These are phyloP conservation scores for Thielaviopsis euricoi DNA, from an alignment of 2,329 filamentous ascomycete genomes.

Conservation along the genomic window DNA sequence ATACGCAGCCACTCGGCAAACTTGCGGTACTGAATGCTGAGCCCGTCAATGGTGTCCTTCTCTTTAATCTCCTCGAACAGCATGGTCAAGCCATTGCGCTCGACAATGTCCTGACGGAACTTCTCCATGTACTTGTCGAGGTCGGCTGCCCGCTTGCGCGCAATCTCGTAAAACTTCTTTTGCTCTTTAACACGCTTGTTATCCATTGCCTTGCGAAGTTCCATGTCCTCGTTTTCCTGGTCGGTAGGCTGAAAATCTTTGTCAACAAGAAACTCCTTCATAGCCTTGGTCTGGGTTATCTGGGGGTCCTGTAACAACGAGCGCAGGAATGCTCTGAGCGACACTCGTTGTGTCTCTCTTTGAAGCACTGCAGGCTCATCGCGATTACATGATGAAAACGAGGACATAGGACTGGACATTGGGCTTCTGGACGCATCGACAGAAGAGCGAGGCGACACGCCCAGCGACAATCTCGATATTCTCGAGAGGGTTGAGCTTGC, in stretches of 20 bases:
- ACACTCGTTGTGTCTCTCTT: slow-evolving; percentile 81
- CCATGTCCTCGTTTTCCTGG: slow-evolving; percentile 70
- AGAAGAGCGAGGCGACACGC: slow-evolving; percentile 12
- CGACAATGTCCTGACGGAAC: slow-evolving; percentile 53
- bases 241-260: slow-evolving; percentile 60
- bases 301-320: slow-evolving; percentile 71
- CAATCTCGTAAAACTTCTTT: slow-evolving; percentile 87
- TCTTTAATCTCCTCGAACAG: slow-evolving; percentile 86
- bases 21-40: slow-evolving; percentile 92
- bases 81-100: slow-evolving; percentile 69
- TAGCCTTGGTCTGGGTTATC: slow-evolving; percentile 65
- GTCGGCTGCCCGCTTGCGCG: slow-evolving; percentile 73
- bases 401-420: slow-evolving; percentile 6
- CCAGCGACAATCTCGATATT: neutral
- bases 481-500: slow-evolving; percentile 13
- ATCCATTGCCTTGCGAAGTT: slow-evolving; percentile 65
- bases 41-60: slow-evolving; percentile 70
- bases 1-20: slow-evolving; percentile 97
- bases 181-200: slow-evolving; percentile 84
- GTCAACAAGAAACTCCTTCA: slow-evolving; percentile 65
- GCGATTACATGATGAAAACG: slow-evolving; percentile 2
- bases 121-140: slow-evolving; percentile 97
- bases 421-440: slow-evolving; percentile 9
- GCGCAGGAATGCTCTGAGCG: slow-evolving; percentile 77
- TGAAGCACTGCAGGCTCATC: slow-evolving; percentile 32